Conservation (phyloP, 2,329 filamentous ascomycete genomes). For the Epichloe gansuensis region DNA sequence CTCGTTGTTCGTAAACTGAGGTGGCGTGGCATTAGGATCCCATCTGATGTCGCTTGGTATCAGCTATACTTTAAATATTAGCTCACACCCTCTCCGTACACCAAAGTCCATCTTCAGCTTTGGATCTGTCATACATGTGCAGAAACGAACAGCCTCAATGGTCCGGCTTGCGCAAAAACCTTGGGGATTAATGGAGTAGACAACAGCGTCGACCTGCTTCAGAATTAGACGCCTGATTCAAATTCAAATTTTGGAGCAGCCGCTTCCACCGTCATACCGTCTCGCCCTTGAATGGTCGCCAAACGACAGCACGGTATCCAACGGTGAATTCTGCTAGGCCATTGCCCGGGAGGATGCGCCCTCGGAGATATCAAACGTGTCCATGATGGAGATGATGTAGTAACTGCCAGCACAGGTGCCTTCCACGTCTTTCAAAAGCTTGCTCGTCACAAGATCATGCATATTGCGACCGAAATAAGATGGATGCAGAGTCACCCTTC, state of each 20-base stretch:
- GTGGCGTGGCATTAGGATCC: slow-evolving; percentile 91
- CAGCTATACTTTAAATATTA: slow-evolving; percentile 40
- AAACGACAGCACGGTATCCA: slow-evolving; percentile 89
- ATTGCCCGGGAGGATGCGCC: slow-evolving; percentile 80
- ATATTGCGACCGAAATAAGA: slow-evolving; percentile 95
- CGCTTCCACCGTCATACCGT: slow-evolving; percentile 50
- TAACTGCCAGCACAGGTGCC: slow-evolving; percentile 91
- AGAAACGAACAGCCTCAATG: slow-evolving; percentile 67
- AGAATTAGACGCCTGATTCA: slow-evolving; percentile 17
- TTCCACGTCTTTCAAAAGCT: slow-evolving; percentile 86
- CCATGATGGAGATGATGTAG: slow-evolving; percentile 97
- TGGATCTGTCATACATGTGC: slow-evolving; percentile 52
- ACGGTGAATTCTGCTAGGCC: slow-evolving; percentile 92
- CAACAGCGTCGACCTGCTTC: slow-evolving; percentile 78
- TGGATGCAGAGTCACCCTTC: slow-evolving; percentile 86
- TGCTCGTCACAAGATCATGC: slow-evolving; percentile 78
- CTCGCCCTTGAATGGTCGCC: slow-evolving; percentile 96
- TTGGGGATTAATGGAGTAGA: slow-evolving; percentile 80
- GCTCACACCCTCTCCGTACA: neutral
- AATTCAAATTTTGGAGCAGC: slow-evolving; percentile 5
- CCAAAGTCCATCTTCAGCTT: neutral
- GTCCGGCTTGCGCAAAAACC: slow-evolving; percentile 80
- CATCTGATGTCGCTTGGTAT: slow-evolving; percentile 89
- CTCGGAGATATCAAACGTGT: slow-evolving; percentile 88
- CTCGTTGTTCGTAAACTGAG: slow-evolving; percentile 89